Conservation (phyloP, 768 basidiomycete genomes). For the Russula sp. region DNA sequence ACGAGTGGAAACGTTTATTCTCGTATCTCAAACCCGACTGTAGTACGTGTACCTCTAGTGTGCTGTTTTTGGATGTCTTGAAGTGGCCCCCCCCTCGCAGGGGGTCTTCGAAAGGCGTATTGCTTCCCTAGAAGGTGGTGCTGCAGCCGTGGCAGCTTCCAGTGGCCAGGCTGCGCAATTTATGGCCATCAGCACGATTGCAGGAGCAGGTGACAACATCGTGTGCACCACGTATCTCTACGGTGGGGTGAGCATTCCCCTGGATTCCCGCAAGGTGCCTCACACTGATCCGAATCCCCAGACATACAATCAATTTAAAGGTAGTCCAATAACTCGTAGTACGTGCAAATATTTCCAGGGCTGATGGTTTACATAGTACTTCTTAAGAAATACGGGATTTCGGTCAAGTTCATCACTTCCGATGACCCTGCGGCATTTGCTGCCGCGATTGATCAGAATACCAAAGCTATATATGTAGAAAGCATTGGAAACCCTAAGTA, state of each 20-base stretch:
- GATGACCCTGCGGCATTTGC: conserved; percentile 50
- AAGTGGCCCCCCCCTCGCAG: conserved; percentile 29
- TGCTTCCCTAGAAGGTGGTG: conserved; percentile 70
- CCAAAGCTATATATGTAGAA: conserved; percentile 71
- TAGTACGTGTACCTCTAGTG: conserved; percentile 34
- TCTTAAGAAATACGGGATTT: conserved; percentile 61
- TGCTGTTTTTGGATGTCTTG: not conserved
- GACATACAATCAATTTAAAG: conserved; percentile 73
- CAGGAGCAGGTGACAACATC: conserved; percentile 67
- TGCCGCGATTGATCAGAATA: conserved; percentile 66
- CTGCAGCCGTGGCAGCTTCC: conserved; percentile 63
- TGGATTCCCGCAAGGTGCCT: not conserved
- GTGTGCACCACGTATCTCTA: conserved; percentile 63
- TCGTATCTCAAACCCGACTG: conserved; percentile 61
- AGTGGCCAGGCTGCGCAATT: conserved; percentile 78
- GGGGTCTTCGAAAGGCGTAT: conserved; percentile 76
- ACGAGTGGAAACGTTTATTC: conserved; percentile 56
- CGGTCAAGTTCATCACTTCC: conserved; percentile 53
- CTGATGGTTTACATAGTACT: conserved; percentile 36
- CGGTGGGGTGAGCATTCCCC: conserved; percentile 46
- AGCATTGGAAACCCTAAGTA: conserved; percentile 77
- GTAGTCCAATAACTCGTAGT: conserved; percentile 23
- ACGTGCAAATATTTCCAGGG: not conserved
- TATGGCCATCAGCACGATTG: conserved; percentile 39
- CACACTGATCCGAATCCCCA: conserved; percentile 16